These are phyloP conservation scores for Tagetes erecta DNA, from an alignment of 129 eudicot genomes.

Conservation along the genomic window DNA sequence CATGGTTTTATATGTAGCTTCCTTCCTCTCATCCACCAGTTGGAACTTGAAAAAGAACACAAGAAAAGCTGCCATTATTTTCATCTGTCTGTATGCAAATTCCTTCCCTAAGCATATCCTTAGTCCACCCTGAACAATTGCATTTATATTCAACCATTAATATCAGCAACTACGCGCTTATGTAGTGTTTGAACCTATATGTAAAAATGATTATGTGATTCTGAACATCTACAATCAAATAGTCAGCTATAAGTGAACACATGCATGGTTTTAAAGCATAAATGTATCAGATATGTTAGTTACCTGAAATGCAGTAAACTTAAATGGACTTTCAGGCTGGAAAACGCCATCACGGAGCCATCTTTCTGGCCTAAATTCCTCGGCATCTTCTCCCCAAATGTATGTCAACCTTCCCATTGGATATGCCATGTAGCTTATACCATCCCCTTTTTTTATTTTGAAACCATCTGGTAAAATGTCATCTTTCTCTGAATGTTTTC, in stretches of 20 bases:
- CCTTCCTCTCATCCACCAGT: slow-evolving; percentile 39
- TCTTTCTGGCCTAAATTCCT: slow-evolving; percentile 60
- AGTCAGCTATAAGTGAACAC: not conserved
- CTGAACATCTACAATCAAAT: not conserved
- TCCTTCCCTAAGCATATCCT: slow-evolving; percentile 69
- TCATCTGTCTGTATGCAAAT: slow-evolving; percentile 70
- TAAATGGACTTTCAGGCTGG: slow-evolving; percentile 49
- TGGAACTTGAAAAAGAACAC: slow-evolving; percentile 44
- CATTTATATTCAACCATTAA: not conserved
- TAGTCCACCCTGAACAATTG: slow-evolving; percentile 44
- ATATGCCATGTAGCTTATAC: slow-evolving; percentile 41
- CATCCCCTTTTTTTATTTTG: slow-evolving; percentile 49
- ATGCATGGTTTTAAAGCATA: not conserved
- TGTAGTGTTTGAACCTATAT: too few relatives aligned
- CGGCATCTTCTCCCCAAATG: slow-evolving; percentile 69
- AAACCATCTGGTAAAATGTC: slow-evolving; percentile 55
- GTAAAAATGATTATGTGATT: not conserved
- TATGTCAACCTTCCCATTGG: slow-evolving; percentile 68
- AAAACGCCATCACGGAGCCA: slow-evolving; percentile 59
- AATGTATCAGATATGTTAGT: not conserved
- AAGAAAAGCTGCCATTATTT: slow-evolving; percentile 52
- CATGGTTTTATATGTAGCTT: slow-evolving; percentile 56
- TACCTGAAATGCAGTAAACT: slow-evolving; percentile 67
- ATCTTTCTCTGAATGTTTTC: slow-evolving; percentile 40
- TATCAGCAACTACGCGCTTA: not conserved